phyloP scores from a whole-genome alignment of 1,284 basidiomycete genomes.

The Vanrija pseudolonga region DNA sequence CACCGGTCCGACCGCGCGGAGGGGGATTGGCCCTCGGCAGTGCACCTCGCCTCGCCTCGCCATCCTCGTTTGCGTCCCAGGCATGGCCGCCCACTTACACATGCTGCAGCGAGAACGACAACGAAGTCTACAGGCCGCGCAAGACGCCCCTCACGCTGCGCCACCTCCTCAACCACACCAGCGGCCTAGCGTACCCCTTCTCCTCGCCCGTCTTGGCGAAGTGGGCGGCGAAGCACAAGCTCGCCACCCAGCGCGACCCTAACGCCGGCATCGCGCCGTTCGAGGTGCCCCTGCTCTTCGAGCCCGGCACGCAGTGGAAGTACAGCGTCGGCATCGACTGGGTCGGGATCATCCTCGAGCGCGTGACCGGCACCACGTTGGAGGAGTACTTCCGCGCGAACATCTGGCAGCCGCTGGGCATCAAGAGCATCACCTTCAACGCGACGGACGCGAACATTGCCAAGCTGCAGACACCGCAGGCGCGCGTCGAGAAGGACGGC shows the following conservation, averaged over 20 bases:
- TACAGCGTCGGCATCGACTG: slow-evolving; percentile 43
- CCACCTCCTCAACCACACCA: slow-evolving; percentile 36
- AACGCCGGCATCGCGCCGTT: slow-evolving; percentile 11
- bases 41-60: too few relatives aligned
- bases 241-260: slow-evolving; percentile 6
- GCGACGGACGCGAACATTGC: slow-evolving; percentile 14
- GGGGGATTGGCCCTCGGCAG: too few relatives aligned
- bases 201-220: not conserved
- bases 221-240: slow-evolving; percentile 1
- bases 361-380: slow-evolving; percentile 28
- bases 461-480: not conserved
- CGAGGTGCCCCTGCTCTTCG: slow-evolving; percentile 24
- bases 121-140: slow-evolving; percentile 22
- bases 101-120: slow-evolving; percentile 14
- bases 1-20: too few relatives aligned
- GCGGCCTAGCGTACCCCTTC: slow-evolving; percentile 9
- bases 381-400: slow-evolving; percentile 38
- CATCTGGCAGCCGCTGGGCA: slow-evolving; percentile 34
- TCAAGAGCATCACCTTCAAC: slow-evolving; percentile 31
- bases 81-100: too few relatives aligned
- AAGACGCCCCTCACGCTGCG: slow-evolving; percentile 31
- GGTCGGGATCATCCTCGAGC: slow-evolving; percentile 34
- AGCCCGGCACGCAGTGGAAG: slow-evolving; percentile 30
- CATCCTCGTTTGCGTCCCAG: too few relatives aligned
- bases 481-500: too few relatives aligned